Conservation (phyloP, 768 basidiomycete genomes). For the Pisolithus albus region DNA sequence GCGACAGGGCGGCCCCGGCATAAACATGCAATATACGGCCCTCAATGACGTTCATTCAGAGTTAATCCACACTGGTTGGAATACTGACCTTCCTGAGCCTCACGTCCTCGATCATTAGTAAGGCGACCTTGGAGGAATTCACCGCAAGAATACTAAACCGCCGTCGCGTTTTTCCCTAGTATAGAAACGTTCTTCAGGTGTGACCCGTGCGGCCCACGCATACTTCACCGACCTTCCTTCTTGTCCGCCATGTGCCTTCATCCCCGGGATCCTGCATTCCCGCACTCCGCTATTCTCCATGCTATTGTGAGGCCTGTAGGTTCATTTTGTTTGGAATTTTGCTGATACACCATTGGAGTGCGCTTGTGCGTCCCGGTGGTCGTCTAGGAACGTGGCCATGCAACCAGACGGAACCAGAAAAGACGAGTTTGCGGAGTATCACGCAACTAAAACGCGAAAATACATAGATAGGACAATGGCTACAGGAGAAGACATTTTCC, state of each 20-base stretch:
- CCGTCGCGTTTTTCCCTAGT: conserved; percentile 30
- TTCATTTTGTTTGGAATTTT: conserved; percentile 1
- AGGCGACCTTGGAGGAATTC: conserved; percentile 21
- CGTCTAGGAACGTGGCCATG: conserved; percentile 58
- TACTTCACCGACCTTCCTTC: conserved; percentile 78
- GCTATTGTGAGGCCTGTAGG: conserved; percentile 58
- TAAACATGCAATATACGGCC: conserved; percentile 37
- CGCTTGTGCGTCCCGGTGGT: conserved; percentile 79
- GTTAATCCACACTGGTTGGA: conserved; percentile 73
- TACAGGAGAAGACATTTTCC: conserved; percentile 82
- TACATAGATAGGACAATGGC: conserved; percentile 88
- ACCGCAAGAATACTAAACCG: conserved; percentile 12
- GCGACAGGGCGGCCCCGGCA: conserved; percentile 44
- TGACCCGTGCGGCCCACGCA: conserved; percentile 80
- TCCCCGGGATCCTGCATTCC: conserved; percentile 77
- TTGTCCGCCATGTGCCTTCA: conserved; percentile 72
- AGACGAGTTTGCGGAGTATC: conserved; percentile 84
- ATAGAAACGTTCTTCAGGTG: conserved; percentile 85
- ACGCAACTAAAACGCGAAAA: conserved; percentile 78
- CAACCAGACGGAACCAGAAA: conserved; percentile 68
- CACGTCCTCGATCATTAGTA: conserved; percentile 69
- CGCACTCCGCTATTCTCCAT: conserved; percentile 84
- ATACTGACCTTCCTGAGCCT: conserved; percentile 77
- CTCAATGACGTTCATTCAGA: conserved; percentile 53
- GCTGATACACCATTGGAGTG: conserved; percentile 41